These are phyloP conservation scores for Pichia sp. DNA, from an alignment of 1,139 yeast genomes.

Conservation along the genomic window DNA sequence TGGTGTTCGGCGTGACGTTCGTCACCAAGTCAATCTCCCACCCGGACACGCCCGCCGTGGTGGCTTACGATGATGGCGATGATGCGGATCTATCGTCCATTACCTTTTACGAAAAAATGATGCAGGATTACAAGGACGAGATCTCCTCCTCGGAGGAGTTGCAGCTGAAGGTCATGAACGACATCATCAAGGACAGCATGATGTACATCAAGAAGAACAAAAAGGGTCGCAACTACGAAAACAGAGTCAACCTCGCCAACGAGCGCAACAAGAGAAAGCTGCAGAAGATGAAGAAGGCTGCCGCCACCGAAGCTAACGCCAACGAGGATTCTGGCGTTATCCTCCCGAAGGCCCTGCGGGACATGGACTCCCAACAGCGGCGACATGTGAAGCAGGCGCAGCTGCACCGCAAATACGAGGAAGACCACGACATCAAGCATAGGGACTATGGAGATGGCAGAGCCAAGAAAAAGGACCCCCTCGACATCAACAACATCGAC, in stretches of 20 bases:
- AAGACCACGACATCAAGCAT: neutral
- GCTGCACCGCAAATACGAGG: neutral
- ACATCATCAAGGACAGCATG: neutral
- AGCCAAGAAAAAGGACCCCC: neutral
- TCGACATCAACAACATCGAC: neutral
- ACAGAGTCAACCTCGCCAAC: neutral
- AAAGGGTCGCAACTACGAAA: neutral
- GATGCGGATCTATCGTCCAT: neutral
- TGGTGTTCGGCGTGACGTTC: neutral
- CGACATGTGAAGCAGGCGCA: neutral
- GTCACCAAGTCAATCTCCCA: neutral
- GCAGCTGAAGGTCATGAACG: conserved; percentile 3
- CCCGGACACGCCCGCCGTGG: neutral
- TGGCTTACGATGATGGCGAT: neutral
- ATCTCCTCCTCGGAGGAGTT: neutral
- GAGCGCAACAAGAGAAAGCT: neutral
- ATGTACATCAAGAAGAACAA: neutral
- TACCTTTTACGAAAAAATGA: conserved; percentile 9
- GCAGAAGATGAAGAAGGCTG: neutral
- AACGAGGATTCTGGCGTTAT: neutral
- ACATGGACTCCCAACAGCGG: neutral
- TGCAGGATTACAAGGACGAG: conserved; percentile 3
- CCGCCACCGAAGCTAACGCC: neutral
- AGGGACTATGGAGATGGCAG: neutral
- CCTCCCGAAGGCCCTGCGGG: neutral